Evolutionary conservation across 2,329 filamentous ascomycete species (phyloP), one percentile per base, ranked within the genome.

Genomic region (Alternaria sp.): DNA sequence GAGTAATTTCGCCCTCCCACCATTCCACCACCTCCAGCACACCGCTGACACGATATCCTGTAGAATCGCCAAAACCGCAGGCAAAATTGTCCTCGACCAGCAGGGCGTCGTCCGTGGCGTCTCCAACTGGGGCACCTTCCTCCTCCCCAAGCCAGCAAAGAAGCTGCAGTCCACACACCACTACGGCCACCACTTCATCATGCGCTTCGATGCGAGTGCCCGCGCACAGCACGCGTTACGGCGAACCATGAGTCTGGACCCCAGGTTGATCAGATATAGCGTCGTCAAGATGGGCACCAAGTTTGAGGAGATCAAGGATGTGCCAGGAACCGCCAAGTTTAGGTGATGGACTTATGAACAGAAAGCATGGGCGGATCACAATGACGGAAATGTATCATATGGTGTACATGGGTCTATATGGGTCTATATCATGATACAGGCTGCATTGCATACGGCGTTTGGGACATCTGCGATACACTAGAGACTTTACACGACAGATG

Each of bases 51-150:
- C 52, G 45, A 36, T 20, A 25, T n/a, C 8, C 9, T 41, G 7
- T 72, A 97, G 93, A 85, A 96, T 98, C 81, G 93, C 93, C 78
- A 89, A 90, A 74, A 92, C 92, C 56, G 88, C 93, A 67, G 94
- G 94, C 72, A 88, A 90, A 70, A 87, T 94, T 66, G 86, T 99
- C 77, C 91, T 99, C 73, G 86, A 87, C 71, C 87, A 90, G 68
- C 91, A 91, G 78, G 95, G 95, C 80, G 94, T 97, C 58, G 89
- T 99, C 76, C 93, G 95, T 72, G 93, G 93, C 77, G 86, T 97
- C 76, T 90, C 90, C 70, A 99, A 99, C 85, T 99, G 95, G 95
- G 95, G 95, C 77, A 87, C 92, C 70, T 97, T 95, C 82, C 85
- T 90, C 49, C 90, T 99, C 18, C 94, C 95, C 49, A 91, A 89